Evolutionary conservation across 2,329 filamentous ascomycete genomes (phyloP).

Genomic region (Annulohypoxylon truncatum): DNA sequence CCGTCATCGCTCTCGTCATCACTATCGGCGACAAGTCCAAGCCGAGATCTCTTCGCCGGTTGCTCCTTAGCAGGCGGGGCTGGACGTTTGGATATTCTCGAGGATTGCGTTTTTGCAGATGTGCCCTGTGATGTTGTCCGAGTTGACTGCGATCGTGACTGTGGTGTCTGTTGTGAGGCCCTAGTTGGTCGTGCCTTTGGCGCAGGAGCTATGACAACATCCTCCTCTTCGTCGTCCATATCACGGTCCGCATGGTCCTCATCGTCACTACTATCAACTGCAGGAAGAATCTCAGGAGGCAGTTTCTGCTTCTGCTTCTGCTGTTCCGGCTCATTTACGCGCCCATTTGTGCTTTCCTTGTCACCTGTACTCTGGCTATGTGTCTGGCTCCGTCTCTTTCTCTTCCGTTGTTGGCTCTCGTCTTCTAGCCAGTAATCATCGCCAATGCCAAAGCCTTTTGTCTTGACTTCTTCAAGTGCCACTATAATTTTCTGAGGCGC

Average conservation of each 20-base stretch:
- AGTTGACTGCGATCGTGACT: conserved; percentile 38
- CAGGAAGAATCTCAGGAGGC: conserved; percentile 31
- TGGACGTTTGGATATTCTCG: conserved; percentile 48
- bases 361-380: conserved; percentile 27
- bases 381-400: conserved; percentile 44
- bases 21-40: conserved; percentile 42
- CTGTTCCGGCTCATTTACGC: conserved; percentile 12
- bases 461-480: conserved; percentile 75
- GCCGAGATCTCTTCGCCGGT: conserved; percentile 52
- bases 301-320: conserved; percentile 26
- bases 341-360: conserved; percentile 8
- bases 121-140: conserved; percentile 31
- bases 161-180: conserved; percentile 46
- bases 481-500: conserved; percentile 70
- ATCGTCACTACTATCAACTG: conserved; percentile 44
- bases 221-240: conserved; percentile 42
- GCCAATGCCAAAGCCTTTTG: conserved; percentile 78
- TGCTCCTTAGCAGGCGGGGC: conserved; percentile 52
- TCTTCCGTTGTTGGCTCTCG: conserved; percentile 49
- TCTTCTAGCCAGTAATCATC: conserved; percentile 81
- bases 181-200: conserved; percentile 47
- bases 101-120: conserved; percentile 43
- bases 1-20: conserved; percentile 66
- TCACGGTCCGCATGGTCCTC: conserved; percentile 35
- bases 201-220: conserved; percentile 35